These are phyloP conservation scores for Claviceps arundinis DNA, from an alignment of 2,329 filamentous ascomycete genomes.

Conservation along the genomic window DNA sequence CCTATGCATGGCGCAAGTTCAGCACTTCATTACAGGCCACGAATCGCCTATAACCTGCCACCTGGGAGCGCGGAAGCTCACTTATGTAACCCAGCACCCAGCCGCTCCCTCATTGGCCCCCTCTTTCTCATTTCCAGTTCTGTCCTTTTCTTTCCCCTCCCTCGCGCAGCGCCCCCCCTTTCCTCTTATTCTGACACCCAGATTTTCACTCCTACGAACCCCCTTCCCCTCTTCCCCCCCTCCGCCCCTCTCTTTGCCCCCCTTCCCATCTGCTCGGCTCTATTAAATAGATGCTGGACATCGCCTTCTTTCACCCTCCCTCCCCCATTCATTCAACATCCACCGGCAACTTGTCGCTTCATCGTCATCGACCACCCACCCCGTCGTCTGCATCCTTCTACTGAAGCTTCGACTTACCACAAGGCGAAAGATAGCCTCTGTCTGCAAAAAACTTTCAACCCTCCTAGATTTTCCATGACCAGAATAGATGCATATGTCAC, in stretches of 20 bases:
- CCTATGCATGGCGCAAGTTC: not conserved
- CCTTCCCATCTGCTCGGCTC: conserved; percentile 8
- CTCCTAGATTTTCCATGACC: conserved; percentile 28
- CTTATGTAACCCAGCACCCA: conserved; percentile 10
- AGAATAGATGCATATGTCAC: conserved; percentile 24
- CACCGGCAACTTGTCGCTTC: conserved; percentile 11
- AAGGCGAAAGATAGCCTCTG: conserved; percentile 19
- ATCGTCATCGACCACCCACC: conserved; percentile 6
- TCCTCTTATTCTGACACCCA: conserved; percentile 9
- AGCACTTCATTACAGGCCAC: not conserved
- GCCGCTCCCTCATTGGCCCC: conserved; percentile 9
- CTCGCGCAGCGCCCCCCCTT: conserved; percentile 4
- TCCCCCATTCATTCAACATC: conserved; percentile 11
- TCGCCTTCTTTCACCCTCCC: conserved; percentile 12
- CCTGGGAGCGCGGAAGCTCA: not conserved
- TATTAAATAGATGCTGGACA: conserved; percentile 6
- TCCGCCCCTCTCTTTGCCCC: not conserved
- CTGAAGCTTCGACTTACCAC: conserved; percentile 10
- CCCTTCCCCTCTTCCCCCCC: conserved; percentile 5
- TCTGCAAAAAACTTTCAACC: conserved; percentile 10
- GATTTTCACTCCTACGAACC: conserved; percentile 3
- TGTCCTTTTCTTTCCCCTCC: conserved; percentile 8
- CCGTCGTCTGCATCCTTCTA: conserved; percentile 14
- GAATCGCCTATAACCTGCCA: not conserved
- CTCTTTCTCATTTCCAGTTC: conserved; percentile 4